Conservation (phyloP, 352 stramenopile species). For the Phytophthora melonis region DNA sequence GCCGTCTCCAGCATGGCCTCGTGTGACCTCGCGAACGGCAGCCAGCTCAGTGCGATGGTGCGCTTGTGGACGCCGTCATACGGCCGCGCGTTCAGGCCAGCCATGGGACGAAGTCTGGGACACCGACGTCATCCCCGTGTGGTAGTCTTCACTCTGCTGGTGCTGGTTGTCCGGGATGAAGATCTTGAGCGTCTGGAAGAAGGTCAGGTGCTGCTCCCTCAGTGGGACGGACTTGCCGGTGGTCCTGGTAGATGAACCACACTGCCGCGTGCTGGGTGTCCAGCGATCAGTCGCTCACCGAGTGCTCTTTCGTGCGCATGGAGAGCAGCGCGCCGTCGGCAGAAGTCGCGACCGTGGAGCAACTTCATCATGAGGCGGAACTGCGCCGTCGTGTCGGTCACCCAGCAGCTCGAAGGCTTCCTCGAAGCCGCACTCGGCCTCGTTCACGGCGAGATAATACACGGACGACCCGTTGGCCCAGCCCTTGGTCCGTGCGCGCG, state of each 20-base stretch:
- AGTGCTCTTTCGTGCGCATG: slow-evolving; percentile 45
- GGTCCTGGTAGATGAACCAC: slow-evolving; percentile 69
- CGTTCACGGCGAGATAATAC: slow-evolving; percentile 70
- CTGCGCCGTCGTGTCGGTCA: slow-evolving; percentile 58
- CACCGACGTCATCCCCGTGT: slow-evolving; percentile 24
- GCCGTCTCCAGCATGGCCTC: slow-evolving; percentile 35
- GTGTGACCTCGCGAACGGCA: slow-evolving; percentile 54
- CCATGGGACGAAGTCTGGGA: slow-evolving; percentile 35
- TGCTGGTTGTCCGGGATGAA: slow-evolving; percentile 52
- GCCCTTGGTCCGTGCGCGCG: slow-evolving; percentile 43
- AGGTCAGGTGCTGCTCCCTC: slow-evolving; percentile 63
- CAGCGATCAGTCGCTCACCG: slow-evolving; percentile 42
- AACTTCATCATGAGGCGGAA: slow-evolving; percentile 75
- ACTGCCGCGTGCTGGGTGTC: slow-evolving; percentile 67
- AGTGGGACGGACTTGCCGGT: slow-evolving; percentile 58
- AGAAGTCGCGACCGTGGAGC: slow-evolving; percentile 62
- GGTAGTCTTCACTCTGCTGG: slow-evolving; percentile 14
- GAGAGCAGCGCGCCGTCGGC: slow-evolving; percentile 62
- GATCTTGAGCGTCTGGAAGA: slow-evolving; percentile 74
- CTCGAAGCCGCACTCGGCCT: slow-evolving; percentile 65
- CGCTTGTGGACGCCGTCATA: slow-evolving; percentile 65
- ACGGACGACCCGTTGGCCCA: slow-evolving; percentile 43
- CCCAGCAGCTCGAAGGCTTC: slow-evolving; percentile 65
- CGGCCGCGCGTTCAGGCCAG: slow-evolving; percentile 36
- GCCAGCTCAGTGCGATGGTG: slow-evolving; percentile 67